These are phyloP conservation scores for Globisporangium abappressorium DNA, from an alignment of 352 stramenopile genomes.

Conservation along the genomic window DNA sequence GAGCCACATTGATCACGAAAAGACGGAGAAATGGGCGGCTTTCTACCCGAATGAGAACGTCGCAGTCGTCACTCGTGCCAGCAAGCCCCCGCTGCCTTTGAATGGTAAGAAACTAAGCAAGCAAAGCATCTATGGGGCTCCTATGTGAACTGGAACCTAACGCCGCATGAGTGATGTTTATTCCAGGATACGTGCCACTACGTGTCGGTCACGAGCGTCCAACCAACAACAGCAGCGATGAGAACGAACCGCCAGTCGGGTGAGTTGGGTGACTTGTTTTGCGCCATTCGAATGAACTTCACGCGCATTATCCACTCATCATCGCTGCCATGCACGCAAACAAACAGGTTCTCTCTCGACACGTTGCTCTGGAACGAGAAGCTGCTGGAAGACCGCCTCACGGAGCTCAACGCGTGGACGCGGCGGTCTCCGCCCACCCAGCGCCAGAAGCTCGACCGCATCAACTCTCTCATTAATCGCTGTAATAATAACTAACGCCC, in stretches of 20 bases:
- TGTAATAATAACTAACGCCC: constrained; percentile 30
- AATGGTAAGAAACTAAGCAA: constrained; percentile 29
- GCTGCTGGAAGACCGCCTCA: constrained; percentile 58
- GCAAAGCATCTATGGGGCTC: not conserved
- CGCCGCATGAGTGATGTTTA: not conserved
- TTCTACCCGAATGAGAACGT: constrained; percentile 58
- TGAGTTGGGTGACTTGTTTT: constrained; percentile 9
- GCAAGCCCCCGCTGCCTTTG: constrained; percentile 48
- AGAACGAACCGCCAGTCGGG: constrained; percentile 31
- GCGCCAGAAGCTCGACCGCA: constrained; percentile 58
- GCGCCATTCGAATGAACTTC: too few species aligned
- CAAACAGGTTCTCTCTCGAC: constrained; percentile 61
- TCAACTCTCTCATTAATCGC: constrained; percentile 66
- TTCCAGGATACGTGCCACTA: constrained; percentile 55
- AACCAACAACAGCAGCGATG: constrained; percentile 19
- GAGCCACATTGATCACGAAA: constrained; percentile 10
- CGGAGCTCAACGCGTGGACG: constrained; percentile 65
- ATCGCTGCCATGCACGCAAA: not conserved
- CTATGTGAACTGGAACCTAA: not conserved
- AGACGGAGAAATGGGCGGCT: constrained; percentile 47
- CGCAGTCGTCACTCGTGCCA: constrained; percentile 52
- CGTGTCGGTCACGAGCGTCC: constrained; percentile 40
- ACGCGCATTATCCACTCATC: not conserved
- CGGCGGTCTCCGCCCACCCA: constrained; percentile 45
- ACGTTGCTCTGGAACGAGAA: constrained; percentile 68